Evolutionary conservation across 768 basidiomycete genomes (phyloP), one percentile per base, ranked within the genome.

Genomic region (Suillus americanus): DNA sequence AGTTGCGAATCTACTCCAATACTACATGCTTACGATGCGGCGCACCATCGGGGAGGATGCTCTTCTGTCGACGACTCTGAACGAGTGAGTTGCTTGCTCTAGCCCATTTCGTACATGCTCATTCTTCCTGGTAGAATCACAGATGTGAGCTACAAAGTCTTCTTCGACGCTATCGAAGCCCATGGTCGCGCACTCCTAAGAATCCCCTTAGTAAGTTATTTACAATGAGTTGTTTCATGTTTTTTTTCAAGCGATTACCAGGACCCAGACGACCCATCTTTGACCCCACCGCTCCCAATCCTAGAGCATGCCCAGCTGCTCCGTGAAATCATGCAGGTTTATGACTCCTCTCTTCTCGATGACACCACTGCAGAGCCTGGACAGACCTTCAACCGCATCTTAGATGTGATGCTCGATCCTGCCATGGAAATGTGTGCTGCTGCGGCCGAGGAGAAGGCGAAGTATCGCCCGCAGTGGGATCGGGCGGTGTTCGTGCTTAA

Each of bases 1-100:
- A 75, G 89, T 99, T 60, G 90, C 94, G 55, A 98, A 97, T 70
- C 81, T 99, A n/a, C 77, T 99, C 10, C 94, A 97, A 68, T 99
- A 99, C 73, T 99, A 99, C 74, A 80, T 89, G 72, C 76, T 95
- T 38, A 98, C 95, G 5, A 97, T 99, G 95, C 84, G 87, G 59
- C 84, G 94, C 56, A 98, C 96, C 2, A 89, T 98, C 50, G 97
- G 97, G 0, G 83, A 86, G n/a, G 81, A 90, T 3, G 93, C 96
- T 2, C 64, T 91, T 53, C 79, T 99, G 62, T 90, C 90, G 1
- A 83, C 79, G 63, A 89, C 91, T 0, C 80, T 99, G 35, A 80
- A 87, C 66, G 94, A 97, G 95, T 97, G 69, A 60, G 89, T 68
- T 41, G 60, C 23, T 43, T 41, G 43, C 10, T 41, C 43, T 62